Evolutionary conservation across 2,329 filamentous ascomycete species (phyloP).

Genomic region (Fusarium illudens): DNA sequence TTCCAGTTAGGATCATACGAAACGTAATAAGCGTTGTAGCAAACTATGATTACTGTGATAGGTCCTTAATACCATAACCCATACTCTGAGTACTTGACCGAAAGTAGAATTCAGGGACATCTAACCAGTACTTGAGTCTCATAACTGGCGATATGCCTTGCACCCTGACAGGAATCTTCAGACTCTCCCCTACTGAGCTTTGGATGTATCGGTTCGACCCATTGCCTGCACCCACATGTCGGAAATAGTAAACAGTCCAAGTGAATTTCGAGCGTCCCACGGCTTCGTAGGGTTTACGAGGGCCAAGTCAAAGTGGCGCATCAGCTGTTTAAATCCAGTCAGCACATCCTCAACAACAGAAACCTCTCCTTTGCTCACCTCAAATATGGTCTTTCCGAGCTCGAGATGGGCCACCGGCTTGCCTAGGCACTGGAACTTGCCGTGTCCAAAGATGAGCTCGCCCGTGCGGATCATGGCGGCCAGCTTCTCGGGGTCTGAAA

Average conservation of each 20-base stretch:
- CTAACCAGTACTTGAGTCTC: too few species aligned
- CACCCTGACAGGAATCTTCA: neutral
- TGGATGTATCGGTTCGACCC: neutral
- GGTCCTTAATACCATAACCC: too few species aligned
- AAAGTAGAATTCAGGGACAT: too few species aligned
- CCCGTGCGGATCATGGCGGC: slow-evolving; percentile 46
- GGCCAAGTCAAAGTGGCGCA: slow-evolving; percentile 44
- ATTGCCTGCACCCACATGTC: slow-evolving; percentile 48
- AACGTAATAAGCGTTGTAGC: neutral
- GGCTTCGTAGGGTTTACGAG: slow-evolving; percentile 39
- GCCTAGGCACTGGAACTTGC: slow-evolving; percentile 51
- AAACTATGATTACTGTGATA: too few species aligned
- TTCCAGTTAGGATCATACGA: neutral
- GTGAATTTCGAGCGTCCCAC: slow-evolving; percentile 39
- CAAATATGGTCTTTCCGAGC: slow-evolving; percentile 50
- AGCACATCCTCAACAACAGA: neutral
- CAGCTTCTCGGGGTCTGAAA: slow-evolving; percentile 42
- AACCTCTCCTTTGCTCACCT: slow-evolving; percentile 47
- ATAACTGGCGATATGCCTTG: too few species aligned
- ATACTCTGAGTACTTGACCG: too few species aligned
- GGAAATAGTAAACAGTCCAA: slow-evolving; percentile 44
- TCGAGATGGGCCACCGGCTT: slow-evolving; percentile 51
- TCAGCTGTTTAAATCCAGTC: slow-evolving; percentile 27
- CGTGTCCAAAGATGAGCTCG: slow-evolving; percentile 51
- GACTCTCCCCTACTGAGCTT: neutral